phyloP scores from a whole-genome alignment of 176 grass and related monocot genomes.

The Bromus sterilis region DNA sequence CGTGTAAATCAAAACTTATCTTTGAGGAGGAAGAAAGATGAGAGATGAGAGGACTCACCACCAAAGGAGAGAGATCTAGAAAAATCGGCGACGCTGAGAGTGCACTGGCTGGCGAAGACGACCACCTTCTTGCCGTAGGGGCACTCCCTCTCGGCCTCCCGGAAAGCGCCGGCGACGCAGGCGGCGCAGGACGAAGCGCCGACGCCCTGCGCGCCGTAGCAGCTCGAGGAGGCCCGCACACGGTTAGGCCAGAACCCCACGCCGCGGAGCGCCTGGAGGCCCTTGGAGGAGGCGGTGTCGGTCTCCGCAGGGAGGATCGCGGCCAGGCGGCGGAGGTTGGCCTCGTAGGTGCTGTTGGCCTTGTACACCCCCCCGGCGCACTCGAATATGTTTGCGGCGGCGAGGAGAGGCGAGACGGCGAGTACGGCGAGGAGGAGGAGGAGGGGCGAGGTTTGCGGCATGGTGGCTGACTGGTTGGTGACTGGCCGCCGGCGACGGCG shows the following conservation, averaged over 20 bases:
- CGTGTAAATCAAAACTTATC: too few relatives aligned
- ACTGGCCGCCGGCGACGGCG: too few relatives aligned
- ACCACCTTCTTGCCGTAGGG: background rate
- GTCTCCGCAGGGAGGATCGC: background rate
- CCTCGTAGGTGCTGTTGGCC: slow-evolving; percentile 18
- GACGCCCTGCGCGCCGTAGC: background rate
- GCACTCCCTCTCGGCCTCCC: background rate
- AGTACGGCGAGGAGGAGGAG: background rate
- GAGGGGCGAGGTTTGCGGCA: background rate
- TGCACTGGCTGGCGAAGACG: background rate
- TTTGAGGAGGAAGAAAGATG: background rate
- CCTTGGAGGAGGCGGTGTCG: background rate
- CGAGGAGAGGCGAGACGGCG: background rate
- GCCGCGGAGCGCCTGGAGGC: background rate
- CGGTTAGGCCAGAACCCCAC: slow-evolving; percentile 17
- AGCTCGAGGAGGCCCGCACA: background rate
- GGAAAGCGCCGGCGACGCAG: slow-evolving; percentile 12
- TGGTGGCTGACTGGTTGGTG: background rate
- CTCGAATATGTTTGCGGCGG: background rate
- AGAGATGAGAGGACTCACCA: background rate
- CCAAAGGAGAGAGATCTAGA: background rate
- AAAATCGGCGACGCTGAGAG: background rate
- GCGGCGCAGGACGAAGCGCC: background rate
- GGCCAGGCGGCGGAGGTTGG: slow-evolving; percentile 19
- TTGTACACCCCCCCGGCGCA: background rate